Evolutionary conservation across 1,139 yeast species (phyloP).

Genomic region (Nakaseomyces glabratus): DNA sequence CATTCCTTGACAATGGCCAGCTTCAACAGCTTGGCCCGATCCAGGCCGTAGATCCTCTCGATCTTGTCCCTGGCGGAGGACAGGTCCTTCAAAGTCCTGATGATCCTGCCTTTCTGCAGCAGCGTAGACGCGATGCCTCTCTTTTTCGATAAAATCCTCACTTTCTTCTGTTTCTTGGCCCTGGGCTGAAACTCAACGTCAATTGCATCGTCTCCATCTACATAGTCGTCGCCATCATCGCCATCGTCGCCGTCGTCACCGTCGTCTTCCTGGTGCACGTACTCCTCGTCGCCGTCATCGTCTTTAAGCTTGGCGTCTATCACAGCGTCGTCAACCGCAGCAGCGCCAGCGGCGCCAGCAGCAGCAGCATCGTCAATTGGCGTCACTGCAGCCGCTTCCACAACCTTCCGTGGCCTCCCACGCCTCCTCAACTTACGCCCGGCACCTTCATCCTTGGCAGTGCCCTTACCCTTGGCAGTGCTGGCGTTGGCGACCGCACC

Average conservation of each 20-base stretch:
- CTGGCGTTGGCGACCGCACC: background rate
- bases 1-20: slow-evolving; percentile 31
- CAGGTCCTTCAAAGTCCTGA: slow-evolving; percentile 28
- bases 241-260: slow-evolving; percentile 11
- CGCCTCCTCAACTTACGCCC: slow-evolving; percentile 9
- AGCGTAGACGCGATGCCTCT: slow-evolving; percentile 9
- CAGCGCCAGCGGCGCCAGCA: slow-evolving; percentile 1
- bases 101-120: slow-evolving; percentile 19
- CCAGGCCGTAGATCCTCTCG: slow-evolving; percentile 32
- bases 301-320: slow-evolving; percentile 8
- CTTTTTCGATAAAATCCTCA: slow-evolving; percentile 8
- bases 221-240: slow-evolving; percentile 16
- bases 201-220: slow-evolving; percentile 12
- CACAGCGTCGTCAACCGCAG: slow-evolving; percentile 9
- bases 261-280: slow-evolving; percentile 8
- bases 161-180: slow-evolving; percentile 3
- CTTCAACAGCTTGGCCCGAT: slow-evolving; percentile 29
- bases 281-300: slow-evolving; percentile 6
- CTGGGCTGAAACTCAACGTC: background rate
- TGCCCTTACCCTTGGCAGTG: background rate
- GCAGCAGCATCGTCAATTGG: background rate
- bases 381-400: no score
- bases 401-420: slow-evolving; percentile 10
- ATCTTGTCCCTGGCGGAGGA: slow-evolving; percentile 34
- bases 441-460: no score